A percentile compares a stretch with the other conserved stretches of the same genome.
phyloP scores from a whole-genome alignment of 257 asterid genomes.

The Jasminum sambac region DNA sequence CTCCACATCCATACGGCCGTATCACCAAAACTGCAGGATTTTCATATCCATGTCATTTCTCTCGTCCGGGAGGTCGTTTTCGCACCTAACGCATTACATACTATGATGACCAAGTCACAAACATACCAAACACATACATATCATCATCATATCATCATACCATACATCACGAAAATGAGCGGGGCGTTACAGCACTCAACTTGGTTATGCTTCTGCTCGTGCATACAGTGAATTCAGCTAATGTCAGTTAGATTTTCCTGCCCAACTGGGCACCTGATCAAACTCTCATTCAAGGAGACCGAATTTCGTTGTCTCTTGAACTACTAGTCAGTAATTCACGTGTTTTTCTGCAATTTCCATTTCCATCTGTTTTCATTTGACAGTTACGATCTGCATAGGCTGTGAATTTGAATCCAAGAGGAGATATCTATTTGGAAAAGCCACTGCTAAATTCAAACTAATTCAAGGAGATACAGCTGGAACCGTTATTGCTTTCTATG shows the following conservation, averaged over 20 bases:
- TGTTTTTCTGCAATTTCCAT: neutral
- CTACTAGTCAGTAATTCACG: conserved; percentile 33
- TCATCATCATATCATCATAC: no score
- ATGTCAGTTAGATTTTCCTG: conserved; percentile 39
- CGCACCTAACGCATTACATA: no score
- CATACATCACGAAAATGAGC: no score
- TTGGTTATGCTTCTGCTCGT: conserved; percentile 18
- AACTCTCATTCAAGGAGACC: conserved; percentile 34
- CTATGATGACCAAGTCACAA: no score
- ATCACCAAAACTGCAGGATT: no score
- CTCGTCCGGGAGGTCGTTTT: no score
- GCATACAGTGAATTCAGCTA: conserved; percentile 23
- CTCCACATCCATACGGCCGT: no score
- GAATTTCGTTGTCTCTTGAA: conserved; percentile 41
- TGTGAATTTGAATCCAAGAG: conserved; percentile 63
- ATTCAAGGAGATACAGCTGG: conserved; percentile 64
- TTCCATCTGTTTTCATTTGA: neutral
- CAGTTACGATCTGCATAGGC: conserved; percentile 27
- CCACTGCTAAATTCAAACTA: conserved; percentile 47
- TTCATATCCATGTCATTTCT: no score
- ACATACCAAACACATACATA: no score
- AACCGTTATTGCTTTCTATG: conserved; percentile 59
- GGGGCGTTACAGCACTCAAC: no score
- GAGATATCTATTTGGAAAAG: conserved; percentile 55
- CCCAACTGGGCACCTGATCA: conserved; percentile 58